These are phyloP conservation scores for Neofusicoccum parvum DNA, from an alignment of 2,329 filamentous ascomycete species.

Conservation along the genomic window DNA sequence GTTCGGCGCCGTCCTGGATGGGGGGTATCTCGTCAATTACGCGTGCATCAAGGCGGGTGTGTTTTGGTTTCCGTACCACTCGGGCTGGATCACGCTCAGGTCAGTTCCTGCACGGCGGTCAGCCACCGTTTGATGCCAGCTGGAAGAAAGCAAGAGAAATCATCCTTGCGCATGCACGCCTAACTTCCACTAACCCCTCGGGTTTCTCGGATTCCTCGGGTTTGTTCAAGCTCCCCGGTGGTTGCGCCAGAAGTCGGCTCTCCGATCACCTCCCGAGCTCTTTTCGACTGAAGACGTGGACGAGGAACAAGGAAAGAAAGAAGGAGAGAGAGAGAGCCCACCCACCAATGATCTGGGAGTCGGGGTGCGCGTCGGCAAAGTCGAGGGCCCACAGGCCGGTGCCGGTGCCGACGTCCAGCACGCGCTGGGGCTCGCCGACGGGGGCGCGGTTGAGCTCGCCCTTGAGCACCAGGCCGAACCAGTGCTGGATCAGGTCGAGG, in stretches of 20 bases:
- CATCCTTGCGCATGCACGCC: too few species aligned
- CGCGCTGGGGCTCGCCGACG: conserved; percentile 22
- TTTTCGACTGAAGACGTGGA: too few species aligned
- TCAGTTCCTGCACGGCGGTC: conserved; percentile 35
- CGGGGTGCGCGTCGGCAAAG: conserved; percentile 34
- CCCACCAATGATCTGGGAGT: conserved; percentile 32
- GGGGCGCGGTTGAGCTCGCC: conserved; percentile 41
- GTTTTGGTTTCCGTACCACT: conserved; percentile 30
- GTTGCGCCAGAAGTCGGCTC: too few species aligned
- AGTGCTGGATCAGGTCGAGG: conserved; percentile 40
- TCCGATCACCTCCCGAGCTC: too few species aligned
- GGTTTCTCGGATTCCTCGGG: too few species aligned
- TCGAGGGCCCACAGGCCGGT: conserved; percentile 30
- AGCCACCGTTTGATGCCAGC: background rate
- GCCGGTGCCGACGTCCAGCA: conserved; percentile 38
- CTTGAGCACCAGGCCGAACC: conserved; percentile 38
- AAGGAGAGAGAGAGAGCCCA: background rate
- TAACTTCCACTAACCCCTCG: too few species aligned
- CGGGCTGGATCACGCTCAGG: conserved; percentile 53
- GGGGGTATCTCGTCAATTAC: too few species aligned
- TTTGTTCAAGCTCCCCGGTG: too few species aligned
- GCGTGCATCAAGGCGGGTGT: background rate
- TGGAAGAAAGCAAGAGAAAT: too few species aligned
- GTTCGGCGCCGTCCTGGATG: conserved; percentile 48
- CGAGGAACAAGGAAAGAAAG: background rate